Evolutionary conservation across 805 yeast genomes (phyloP).

Genomic region (Cyberlindnera mycetangii): DNA sequence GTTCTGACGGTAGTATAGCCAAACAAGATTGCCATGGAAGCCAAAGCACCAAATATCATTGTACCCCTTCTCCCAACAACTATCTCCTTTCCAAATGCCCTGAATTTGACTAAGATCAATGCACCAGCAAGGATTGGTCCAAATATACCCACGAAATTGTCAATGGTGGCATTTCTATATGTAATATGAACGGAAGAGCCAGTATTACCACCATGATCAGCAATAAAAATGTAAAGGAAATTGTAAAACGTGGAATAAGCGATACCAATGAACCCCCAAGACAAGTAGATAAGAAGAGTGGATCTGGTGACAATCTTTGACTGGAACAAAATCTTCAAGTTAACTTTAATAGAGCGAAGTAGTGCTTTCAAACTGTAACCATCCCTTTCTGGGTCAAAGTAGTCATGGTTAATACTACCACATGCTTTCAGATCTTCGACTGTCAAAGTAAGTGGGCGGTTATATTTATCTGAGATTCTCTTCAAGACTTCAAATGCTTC

Average conservation of each 20-base stretch:
- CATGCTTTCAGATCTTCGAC: conserved; percentile 43
- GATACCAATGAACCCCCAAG: conserved; percentile 56
- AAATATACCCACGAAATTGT: conserved; percentile 42
- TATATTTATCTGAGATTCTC: conserved; percentile 45
- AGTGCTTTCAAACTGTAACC: conserved; percentile 20
- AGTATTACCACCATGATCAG: conserved; percentile 46
- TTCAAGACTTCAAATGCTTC: conserved; percentile 43
- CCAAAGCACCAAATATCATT: conserved; percentile 46
- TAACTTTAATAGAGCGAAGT: conserved; percentile 29
- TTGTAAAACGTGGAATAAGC: conserved; percentile 52
- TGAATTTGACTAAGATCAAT: conserved; percentile 20
- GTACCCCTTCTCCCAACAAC: conserved; percentile 56
- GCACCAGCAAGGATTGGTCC: conserved; percentile 50
- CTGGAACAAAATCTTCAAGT: conserved; percentile 44
- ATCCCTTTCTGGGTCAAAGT: conserved; percentile 23
- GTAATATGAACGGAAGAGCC: conserved; percentile 39
- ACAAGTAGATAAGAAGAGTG: conserved; percentile 40
- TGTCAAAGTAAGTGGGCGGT: conserved; percentile 39
- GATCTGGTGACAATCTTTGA: conserved; percentile 37
- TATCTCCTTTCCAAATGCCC: conserved; percentile 8
- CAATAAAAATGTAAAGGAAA: conserved; percentile 50
- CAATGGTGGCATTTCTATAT: conserved; percentile 46
- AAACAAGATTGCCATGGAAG: conserved; percentile 56
- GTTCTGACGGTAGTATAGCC: conserved; percentile 62
- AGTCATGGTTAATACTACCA: conserved; percentile 38